Evolutionary conservation across 305 asterid genomes (phyloP).

Genomic region (Fraxinus velutina): DNA sequence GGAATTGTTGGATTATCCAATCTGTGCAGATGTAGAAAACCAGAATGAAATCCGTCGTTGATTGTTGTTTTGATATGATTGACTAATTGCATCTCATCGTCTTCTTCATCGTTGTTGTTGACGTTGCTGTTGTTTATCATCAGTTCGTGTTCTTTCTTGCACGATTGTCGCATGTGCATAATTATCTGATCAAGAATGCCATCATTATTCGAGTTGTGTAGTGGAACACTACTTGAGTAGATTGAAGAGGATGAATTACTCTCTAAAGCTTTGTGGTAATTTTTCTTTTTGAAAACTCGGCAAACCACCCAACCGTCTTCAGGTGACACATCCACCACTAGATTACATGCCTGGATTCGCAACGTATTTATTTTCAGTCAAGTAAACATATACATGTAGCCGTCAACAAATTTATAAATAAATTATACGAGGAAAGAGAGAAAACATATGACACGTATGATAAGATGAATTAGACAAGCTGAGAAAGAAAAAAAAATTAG

Average conservation of each 20-base stretch:
- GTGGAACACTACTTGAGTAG: conserved; percentile 4
- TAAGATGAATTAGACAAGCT: background rate
- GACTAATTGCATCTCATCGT: conserved; percentile 12
- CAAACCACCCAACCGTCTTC: conserved; percentile 98
- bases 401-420: background rate
- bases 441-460: background rate
- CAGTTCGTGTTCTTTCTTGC: conserved; percentile 49
- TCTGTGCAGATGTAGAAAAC: conserved; percentile 67
- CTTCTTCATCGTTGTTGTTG: background rate
- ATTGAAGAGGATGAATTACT: conserved; percentile 31
- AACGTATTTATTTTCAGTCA: background rate
- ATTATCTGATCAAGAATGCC: conserved; percentile 68
- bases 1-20: conserved; percentile 36
- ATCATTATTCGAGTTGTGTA: conserved; percentile 31
- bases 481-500: no score
- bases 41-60: background rate
- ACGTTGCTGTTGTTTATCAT: background rate
- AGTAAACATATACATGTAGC: background rate
- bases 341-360: conserved; percentile 32
- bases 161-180: conserved; percentile 67
- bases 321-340: conserved; percentile 35
- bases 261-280: conserved; percentile 73
- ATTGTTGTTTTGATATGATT: background rate
- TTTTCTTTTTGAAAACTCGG: conserved; percentile 95
- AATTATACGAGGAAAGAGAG: background rate